Base-by-base conservation (phyloP, 768 basidiomycete genomes). In the Bullera alba region DNA sequence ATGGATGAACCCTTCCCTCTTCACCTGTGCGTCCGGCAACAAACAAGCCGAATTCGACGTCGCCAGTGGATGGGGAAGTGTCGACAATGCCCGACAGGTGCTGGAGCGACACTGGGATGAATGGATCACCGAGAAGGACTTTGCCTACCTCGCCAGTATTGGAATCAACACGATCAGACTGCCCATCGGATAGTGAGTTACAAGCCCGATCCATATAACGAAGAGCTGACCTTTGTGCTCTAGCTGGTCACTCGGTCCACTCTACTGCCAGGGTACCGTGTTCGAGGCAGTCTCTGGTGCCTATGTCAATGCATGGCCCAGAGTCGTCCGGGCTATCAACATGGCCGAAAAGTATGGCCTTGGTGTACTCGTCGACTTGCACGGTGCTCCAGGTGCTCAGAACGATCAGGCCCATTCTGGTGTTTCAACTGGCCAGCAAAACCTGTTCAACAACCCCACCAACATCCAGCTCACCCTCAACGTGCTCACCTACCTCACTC, bases 1-100 rank as follows among this genome's bases (percentile, higher is more conserved):
- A 19, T 87, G 85, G 84, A 84, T 86, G 81, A 79, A 79, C 1
- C 81, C 83, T 3, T 81, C 81, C 27, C 48, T 83, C 25, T 86
- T 84, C 63, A 57, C 61, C 3, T 82, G 82, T 48, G 83, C 84
- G 2, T 63, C 75, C 19, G 82, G 77, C 3, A 58, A 74, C 14
- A 74, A 75, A 58, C 60, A 72, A 2, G 77, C 83, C 1, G 85
- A 86, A 63, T 65, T 82, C 29, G 83, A 85, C 63, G 78, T 86
- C 34, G 83, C 84, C 4, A 76, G 72, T 16, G 84, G 84, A 2
- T 85, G 80, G 80, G 62, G 60, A 7, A 61, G 57, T 12, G 56
- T 62, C 4, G 54, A 56, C 29, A 59, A 51, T 46, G 59, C 57
- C 37, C 42, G 56, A 46, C 52, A 60, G 38, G 54, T 61, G 0